These are phyloP conservation scores for Stipa capillata DNA, from an alignment of 176 grass and related monocot species.

Conservation along the genomic window DNA sequence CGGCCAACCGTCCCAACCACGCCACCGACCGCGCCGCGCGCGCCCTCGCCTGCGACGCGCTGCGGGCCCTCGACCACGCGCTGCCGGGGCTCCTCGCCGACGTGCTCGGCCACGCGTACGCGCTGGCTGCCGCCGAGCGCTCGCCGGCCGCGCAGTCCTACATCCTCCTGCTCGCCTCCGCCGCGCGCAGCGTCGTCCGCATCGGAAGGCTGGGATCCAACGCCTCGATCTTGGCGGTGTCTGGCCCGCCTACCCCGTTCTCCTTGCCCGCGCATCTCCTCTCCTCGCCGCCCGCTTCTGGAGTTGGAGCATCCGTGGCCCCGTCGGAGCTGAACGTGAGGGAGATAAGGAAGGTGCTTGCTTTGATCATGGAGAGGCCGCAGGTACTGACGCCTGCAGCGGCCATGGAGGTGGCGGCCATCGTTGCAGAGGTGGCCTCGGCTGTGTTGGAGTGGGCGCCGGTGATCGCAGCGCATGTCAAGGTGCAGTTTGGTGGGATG, in stretches of 20 bases:
- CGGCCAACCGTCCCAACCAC: slow-evolving; percentile 76
- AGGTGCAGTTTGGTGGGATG: slow-evolving; percentile 86
- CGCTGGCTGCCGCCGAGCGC: slow-evolving; percentile 66
- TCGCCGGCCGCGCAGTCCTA: slow-evolving; percentile 74
- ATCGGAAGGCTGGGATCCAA: slow-evolving; percentile 36
- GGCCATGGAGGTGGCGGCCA: slow-evolving; percentile 49
- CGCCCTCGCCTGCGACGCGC: slow-evolving; percentile 72
- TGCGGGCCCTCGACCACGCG: slow-evolving; percentile 57
- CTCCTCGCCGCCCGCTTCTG: not conserved
- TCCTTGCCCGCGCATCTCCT: slow-evolving; percentile 32
- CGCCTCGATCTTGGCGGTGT: slow-evolving; percentile 51
- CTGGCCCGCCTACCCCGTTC: slow-evolving; percentile 55
- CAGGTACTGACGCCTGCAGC: slow-evolving; percentile 70
- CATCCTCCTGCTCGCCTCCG: slow-evolving; percentile 67
- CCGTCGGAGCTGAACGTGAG: slow-evolving; percentile 70
- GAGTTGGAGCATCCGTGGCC: not conserved
- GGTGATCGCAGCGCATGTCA: slow-evolving; percentile 54
- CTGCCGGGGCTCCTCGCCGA: slow-evolving; percentile 68
- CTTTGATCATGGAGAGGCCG: slow-evolving; percentile 63
- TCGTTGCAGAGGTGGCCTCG: slow-evolving; percentile 39
- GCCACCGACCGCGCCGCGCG: slow-evolving; percentile 69
- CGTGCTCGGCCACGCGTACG: slow-evolving; percentile 52
- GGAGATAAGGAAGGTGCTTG: slow-evolving; percentile 69
- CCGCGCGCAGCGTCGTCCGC: slow-evolving; percentile 47
- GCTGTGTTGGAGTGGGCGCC: slow-evolving; percentile 68